These are phyloP conservation scores for Diddensiella transvaalensis DNA, from an alignment of 805 yeast genomes.

Conservation along the genomic window DNA sequence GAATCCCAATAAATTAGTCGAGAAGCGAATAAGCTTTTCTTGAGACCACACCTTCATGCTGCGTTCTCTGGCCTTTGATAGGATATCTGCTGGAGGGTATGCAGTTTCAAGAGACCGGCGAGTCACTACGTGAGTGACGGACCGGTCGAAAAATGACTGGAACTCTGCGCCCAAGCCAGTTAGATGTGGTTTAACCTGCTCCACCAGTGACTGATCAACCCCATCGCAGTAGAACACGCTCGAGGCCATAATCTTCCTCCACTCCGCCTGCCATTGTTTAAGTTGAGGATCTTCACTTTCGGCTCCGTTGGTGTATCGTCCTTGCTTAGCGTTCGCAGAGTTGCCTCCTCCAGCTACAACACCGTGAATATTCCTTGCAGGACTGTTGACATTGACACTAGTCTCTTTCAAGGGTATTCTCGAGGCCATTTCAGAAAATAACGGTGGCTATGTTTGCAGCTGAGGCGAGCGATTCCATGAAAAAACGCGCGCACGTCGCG, in stretches of 20 bases:
- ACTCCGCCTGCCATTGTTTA: constrained; percentile 56
- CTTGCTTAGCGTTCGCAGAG: not conserved
- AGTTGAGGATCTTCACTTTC: constrained; percentile 13
- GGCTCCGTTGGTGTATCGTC: constrained; percentile 4
- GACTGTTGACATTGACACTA: constrained; percentile 2
- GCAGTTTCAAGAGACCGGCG: constrained; percentile 47
- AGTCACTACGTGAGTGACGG: constrained; percentile 75
- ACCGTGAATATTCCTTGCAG: not conserved
- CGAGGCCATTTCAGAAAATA: constrained; percentile 1
- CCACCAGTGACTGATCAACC: constrained; percentile 33
- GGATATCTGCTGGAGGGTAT: constrained; percentile 54
- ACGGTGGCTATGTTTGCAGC: too few relatives aligned
- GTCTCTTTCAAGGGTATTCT: constrained; percentile 15
- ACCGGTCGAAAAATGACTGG: constrained; percentile 55
- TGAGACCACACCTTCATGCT: constrained; percentile 82
- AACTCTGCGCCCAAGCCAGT: constrained; percentile 39
- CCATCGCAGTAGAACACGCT: constrained; percentile 61
- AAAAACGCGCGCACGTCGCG: constrained; percentile 1
- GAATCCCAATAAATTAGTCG: constrained; percentile 43
- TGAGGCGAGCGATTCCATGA: too few relatives aligned
- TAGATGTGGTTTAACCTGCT: constrained; percentile 28
- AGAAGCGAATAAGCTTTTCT: constrained; percentile 78
- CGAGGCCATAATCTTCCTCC: constrained; percentile 59
- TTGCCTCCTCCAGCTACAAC: not conserved
- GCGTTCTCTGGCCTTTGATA: constrained; percentile 55